Evolutionary conservation across 352 stramenopile species (phyloP), one percentile per base, ranked within the genome.

Genomic region (Phytophthora fragariaefolia): DNA sequence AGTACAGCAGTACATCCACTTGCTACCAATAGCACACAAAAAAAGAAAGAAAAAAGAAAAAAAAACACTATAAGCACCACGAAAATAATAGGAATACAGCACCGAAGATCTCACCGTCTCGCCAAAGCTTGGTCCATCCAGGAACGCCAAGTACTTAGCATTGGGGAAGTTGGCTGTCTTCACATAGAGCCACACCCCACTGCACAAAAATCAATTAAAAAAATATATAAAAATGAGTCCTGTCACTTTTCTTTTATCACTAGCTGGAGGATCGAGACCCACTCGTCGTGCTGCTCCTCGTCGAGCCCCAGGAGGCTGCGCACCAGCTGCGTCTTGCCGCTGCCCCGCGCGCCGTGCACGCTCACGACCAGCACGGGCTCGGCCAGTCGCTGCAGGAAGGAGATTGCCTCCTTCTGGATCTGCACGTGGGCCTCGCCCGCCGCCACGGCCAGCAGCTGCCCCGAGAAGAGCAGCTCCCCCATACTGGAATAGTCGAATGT

Each of bases 141-240:
- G 71, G 18, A 91, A 68, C 13, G 74, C 82, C 46, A 95, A 69
- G 68, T 95, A 95, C 58, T 91, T 91, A 24, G 79, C 84, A 47
- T 83, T 89, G 10, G 77, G 71, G 48, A 87, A 88, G 49, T 89
- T 81, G 0, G 77, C 59, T 6, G 71, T 59, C 68, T 87, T 87
- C n/a, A 95, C 69, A 48, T 95, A 95, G 40, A 95, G 56, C 79
- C 83, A 90, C 45, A 86, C 86, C 23, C 77, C 64, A 26, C 62
- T 79, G 38, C n/a, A n/a, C n/a, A n/a, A n/a, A n/a, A n/a, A n/a
- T n/a, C n/a, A 22, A 59, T 7, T n/a, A 53, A 20, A 18, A n/a
- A n/a, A 45, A 26, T n/a, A n/a, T n/a, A 42, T 20, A 40, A 9
- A 45, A 34, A 17, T 28, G 10, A 61, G 22, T 20, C 17, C 15